phyloP scores from a whole-genome alignment of 2,329 filamentous ascomycete genomes.

The Colletotrichum sp. region DNA sequence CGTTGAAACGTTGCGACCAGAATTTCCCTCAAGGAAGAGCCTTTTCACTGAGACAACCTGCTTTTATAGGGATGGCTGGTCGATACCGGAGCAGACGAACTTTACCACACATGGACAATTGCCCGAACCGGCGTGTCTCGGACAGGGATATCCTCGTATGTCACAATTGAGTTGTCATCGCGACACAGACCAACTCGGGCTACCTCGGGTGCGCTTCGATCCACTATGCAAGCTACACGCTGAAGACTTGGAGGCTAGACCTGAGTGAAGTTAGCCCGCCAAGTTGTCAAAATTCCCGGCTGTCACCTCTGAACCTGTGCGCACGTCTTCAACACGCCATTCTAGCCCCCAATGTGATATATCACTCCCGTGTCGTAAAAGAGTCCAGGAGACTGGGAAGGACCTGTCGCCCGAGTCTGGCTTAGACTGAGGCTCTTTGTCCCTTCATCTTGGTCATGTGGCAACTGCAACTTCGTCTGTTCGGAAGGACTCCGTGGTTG shows the following conservation, averaged over 20 bases:
- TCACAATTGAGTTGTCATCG: background rate
- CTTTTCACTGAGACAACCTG: background rate
- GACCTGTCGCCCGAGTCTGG: background rate
- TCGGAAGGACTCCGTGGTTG: background rate
- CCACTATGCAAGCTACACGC: background rate
- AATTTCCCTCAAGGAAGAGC: background rate
- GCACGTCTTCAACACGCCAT: background rate
- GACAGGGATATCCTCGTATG: constrained; percentile 3
- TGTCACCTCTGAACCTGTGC: background rate
- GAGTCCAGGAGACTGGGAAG: background rate
- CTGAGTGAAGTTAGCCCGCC: background rate
- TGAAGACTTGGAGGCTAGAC: background rate
- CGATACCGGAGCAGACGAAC: background rate
- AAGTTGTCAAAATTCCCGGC: background rate
- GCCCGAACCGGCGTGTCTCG: background rate
- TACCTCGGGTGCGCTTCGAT: background rate
- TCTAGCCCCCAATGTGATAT: background rate
- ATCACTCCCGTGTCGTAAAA: background rate
- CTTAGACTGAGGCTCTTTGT: background rate
- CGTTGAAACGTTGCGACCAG: background rate
- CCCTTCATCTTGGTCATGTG: background rate
- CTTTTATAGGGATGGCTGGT: background rate
- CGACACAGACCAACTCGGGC: constrained; percentile 1
- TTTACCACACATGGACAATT: constrained; percentile 4
- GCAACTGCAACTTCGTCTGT: background rate